These are phyloP conservation scores for Aureobasidium namibiae DNA, from an alignment of 2,329 filamentous ascomycete species.

Conservation along the genomic window DNA sequence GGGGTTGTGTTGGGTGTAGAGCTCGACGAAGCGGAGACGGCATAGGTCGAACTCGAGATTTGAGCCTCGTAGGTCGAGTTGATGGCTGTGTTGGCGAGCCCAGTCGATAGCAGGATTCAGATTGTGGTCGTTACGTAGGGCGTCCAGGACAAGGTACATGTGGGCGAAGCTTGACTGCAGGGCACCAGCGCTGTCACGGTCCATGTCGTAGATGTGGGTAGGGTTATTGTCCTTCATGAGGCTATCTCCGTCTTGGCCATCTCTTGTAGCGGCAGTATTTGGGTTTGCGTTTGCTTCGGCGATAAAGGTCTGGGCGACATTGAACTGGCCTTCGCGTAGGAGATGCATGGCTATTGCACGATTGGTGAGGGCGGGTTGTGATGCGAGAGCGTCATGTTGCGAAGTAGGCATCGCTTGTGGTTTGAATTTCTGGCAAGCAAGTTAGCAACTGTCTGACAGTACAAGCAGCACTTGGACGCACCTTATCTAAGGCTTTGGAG, in stretches of 20 bases:
- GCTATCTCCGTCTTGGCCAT: neutral
- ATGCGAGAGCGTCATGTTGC: constrained; percentile 71
- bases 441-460: neutral
- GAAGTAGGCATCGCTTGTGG: constrained; percentile 62
- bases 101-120: constrained; percentile 78
- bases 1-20: constrained; percentile 54
- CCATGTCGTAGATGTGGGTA: constrained; percentile 4
- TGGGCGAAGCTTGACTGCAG: constrained; percentile 75
- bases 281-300: constrained; percentile 33
- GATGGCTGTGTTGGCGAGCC: constrained; percentile 62
- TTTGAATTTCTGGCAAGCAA: constrained; percentile 54
- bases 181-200: constrained; percentile 13
- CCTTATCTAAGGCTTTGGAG: constrained; percentile 76
- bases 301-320: constrained; percentile 77
- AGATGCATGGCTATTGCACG: constrained; percentile 95
- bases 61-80: constrained; percentile 73
- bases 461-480: constrained; percentile 24
- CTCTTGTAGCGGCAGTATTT: neutral
- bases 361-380: constrained; percentile 72
- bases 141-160: constrained; percentile 84
- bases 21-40: constrained; percentile 80
- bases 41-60: constrained; percentile 93
- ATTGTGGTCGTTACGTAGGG: constrained; percentile 63
- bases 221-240: neutral
- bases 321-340: constrained; percentile 87